Base-by-base conservation (phyloP, 1,284 basidiomycete species). In the Marasmius oreades region DNA sequence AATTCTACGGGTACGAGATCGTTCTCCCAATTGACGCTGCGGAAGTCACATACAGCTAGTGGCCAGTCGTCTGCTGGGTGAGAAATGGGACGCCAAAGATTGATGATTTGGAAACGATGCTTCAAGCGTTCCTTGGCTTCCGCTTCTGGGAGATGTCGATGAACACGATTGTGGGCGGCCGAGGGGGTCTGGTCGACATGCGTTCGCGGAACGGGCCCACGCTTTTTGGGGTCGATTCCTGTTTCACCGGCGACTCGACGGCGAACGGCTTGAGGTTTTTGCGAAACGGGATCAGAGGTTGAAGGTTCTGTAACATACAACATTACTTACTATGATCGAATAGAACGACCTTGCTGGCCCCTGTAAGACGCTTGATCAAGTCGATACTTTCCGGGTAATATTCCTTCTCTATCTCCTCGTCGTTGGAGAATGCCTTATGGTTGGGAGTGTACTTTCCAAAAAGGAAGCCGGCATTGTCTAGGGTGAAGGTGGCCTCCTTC, bases 381-480 rank as follows among this genome's bases (percentile, higher is more conserved):
- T 72, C 73, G 36, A 70, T 70, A 55, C 73, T 74, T 68, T 82
- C 79, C 1, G 73, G 69, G 62, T 80, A 80, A 62, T 81, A 81
- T 53, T 73, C 73, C 53, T 57, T 58, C 63, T 72, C 64, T 55
- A 80, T 70, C 46, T 69, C 72, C 23, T 66, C 70, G 45, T 79
- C 74, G 56, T 72, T 65, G 34, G 63, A 60, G 64, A 73, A 76
- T 11, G n/a, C 8, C 20, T 45, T 45, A 22, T 45, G 44, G 44
- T 45, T 23, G 2, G 44, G 24, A 24, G 44, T 18, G 5, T 45
- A 18, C 22, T 45, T 45, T 20, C 20, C 44, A 24, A 45, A 45
- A 10, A 45, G 20, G 20, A 45, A 45, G 11, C 44, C 44, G 20
- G 14, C 20, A 22, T 23, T 23, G 20, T 45, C 44, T 2, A 45